These are phyloP conservation scores for Tribonema minus DNA, from an alignment of 108 stramenopile species.

Conservation along the genomic window DNA sequence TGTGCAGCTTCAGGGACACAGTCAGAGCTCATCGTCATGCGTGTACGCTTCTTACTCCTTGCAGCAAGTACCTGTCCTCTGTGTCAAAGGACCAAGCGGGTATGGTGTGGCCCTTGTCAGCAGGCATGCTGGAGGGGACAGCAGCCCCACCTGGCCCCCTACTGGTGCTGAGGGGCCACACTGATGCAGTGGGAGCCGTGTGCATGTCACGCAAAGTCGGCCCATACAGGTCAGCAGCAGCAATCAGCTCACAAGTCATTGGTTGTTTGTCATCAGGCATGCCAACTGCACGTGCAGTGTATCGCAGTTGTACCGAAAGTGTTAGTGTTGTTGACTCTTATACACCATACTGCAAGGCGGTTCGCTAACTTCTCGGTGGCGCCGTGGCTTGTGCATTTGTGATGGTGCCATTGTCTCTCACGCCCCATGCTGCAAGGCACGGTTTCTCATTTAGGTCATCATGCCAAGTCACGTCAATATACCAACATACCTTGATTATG, in stretches of 20 bases:
- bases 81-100: slow-evolving; percentile 14
- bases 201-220: background rate
- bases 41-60: background rate
- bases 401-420: background rate
- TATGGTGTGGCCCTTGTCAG: slow-evolving; percentile 53
- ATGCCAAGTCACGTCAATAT: background rate
- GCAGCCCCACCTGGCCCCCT: slow-evolving; percentile 43
- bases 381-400: background rate
- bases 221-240: background rate
- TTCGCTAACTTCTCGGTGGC: background rate
- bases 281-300: background rate
- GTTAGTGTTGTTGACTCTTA: too few relatives aligned
- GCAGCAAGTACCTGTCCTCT: background rate
- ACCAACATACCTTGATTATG: too few relatives aligned
- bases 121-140: background rate
- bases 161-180: slow-evolving; percentile 56
- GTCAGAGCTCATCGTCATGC: too few relatives aligned
- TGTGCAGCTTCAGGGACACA: too few relatives aligned
- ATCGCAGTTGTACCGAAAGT: too few relatives aligned
- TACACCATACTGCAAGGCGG: too few relatives aligned
- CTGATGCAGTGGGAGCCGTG: slow-evolving; percentile 38
- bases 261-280: background rate
- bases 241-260: background rate
- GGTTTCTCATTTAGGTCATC: background rate
- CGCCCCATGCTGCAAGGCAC: background rate